These are phyloP conservation scores for Lithospermum erythrorhizon DNA, from an alignment of 257 asterid species.

Conservation along the genomic window DNA sequence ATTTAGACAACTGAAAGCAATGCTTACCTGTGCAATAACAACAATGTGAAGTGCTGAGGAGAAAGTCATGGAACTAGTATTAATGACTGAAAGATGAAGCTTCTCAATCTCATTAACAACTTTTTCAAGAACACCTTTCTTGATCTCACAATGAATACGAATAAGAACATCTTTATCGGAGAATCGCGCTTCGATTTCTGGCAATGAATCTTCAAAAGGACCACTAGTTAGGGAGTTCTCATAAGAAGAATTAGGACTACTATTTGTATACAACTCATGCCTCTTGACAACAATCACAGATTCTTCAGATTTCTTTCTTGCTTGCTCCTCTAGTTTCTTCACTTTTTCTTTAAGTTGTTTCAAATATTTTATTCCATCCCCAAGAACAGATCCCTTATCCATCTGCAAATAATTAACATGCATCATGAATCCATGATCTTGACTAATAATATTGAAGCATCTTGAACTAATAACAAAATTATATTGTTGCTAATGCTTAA, in stretches of 20 bases:
- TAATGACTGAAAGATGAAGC: constrained; percentile 23
- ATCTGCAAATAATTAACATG: not conserved
- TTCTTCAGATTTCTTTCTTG: constrained; percentile 6
- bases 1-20: too few species aligned
- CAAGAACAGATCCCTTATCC: constrained; percentile 17
- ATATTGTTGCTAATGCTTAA: too few species aligned
- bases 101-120: constrained; percentile 29
- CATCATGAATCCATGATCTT: too few species aligned
- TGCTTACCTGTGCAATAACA: constrained; percentile 35
- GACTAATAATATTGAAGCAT: not conserved
- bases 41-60: constrained; percentile 30
- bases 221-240: constrained; percentile 2
- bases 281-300: constrained; percentile 9
- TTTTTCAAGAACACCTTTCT: constrained; percentile 25
- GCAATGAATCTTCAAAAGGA: constrained; percentile 11
- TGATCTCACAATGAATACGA: constrained; percentile 31
- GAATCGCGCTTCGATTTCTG: constrained; percentile 33
- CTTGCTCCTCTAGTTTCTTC: constrained; percentile 16
- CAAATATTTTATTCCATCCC: constrained; percentile 14
- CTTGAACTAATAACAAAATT: too few species aligned
- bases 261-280: constrained; percentile 4
- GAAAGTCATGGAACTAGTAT: constrained; percentile 22
- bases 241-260: not conserved
- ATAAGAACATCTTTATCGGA: constrained; percentile 22
- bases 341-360: constrained; percentile 15